These are phyloP conservation scores for Arthroderma sp. DNA, from an alignment of 2,329 filamentous ascomycete genomes.

Conservation along the genomic window DNA sequence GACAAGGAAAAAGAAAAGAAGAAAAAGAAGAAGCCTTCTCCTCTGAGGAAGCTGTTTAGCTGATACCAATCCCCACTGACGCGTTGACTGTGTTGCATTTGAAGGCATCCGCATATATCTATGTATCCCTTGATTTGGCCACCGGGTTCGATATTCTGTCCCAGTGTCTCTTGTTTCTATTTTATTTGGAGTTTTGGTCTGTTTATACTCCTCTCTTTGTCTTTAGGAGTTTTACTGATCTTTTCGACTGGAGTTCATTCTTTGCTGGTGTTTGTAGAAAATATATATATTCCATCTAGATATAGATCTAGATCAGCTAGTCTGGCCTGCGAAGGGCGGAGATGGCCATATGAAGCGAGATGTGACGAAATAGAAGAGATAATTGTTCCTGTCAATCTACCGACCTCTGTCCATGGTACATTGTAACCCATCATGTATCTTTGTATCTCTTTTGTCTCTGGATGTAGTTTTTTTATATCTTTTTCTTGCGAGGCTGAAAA, in stretches of 20 bases:
- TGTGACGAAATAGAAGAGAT: background rate
- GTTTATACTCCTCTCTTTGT: background rate
- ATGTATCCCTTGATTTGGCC: background rate
- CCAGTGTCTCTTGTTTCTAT: background rate
- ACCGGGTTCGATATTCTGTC: background rate
- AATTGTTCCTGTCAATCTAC: background rate
- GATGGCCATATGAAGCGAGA: background rate
- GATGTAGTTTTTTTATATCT: background rate
- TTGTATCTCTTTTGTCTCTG: background rate
- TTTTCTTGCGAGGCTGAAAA: background rate
- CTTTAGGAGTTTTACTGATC: background rate
- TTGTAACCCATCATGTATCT: background rate
- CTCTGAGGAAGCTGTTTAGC: constrained; percentile 8
- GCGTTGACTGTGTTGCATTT: background rate
- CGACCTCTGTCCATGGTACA: background rate
- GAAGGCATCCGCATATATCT: background rate
- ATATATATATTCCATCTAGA: background rate
- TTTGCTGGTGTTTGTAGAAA: background rate
- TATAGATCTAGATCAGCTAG: background rate
- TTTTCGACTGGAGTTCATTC: background rate
- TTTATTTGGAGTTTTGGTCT: background rate
- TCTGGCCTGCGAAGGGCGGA: background rate
- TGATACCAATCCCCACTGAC: background rate
- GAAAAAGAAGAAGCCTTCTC: constrained; percentile 10
- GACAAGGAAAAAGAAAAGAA: constrained; percentile 12